A percentile compares a stretch with the other conserved stretches of the same genome.
Conservation (phyloP, 768 basidiomycete species). For the Mycena chlorophos region DNA sequence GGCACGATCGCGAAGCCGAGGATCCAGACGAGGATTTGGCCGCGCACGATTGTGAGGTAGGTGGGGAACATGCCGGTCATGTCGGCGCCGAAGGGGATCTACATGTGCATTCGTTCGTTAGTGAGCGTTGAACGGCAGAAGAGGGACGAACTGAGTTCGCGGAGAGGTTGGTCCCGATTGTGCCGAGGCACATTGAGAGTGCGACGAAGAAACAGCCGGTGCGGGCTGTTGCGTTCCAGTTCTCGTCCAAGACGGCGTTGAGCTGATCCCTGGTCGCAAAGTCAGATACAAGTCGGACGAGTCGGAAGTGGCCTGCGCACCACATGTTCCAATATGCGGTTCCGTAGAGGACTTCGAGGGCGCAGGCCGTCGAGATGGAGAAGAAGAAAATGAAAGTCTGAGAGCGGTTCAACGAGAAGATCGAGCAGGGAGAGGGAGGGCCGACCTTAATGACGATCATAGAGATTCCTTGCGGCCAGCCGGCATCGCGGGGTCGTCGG, state of each 20-base stretch:
- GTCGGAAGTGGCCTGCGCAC: not conserved
- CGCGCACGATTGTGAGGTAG: slow-evolving; percentile 25
- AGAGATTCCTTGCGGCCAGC: slow-evolving; percentile 23
- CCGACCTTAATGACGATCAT: slow-evolving; percentile 21
- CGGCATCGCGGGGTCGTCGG: slow-evolving; percentile 19
- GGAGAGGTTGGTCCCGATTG: slow-evolving; percentile 21
- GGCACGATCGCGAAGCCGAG: slow-evolving; percentile 26
- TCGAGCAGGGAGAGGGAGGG: not conserved
- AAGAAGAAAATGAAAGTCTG: slow-evolving; percentile 15
- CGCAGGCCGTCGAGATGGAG: slow-evolving; percentile 22
- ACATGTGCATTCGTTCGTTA: not conserved
- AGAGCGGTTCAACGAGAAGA: not conserved
- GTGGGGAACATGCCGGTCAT: slow-evolving; percentile 25
- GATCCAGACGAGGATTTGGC: slow-evolving; percentile 24
- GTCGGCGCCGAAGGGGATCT: slow-evolving; percentile 25
- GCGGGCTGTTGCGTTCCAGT: slow-evolving; percentile 24
- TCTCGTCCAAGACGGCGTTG: slow-evolving; percentile 21
- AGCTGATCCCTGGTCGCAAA: slow-evolving; percentile 22
- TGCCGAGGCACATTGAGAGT: slow-evolving; percentile 20
- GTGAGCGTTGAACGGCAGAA: not conserved
- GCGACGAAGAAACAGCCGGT: slow-evolving; percentile 24
- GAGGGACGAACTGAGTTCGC: slow-evolving; percentile 17
- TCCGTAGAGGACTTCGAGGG: slow-evolving; percentile 20
- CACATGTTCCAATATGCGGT: slow-evolving; percentile 15
- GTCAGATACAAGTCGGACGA: not conserved